phyloP scores from a whole-genome alignment of 768 basidiomycete species.

The Trametes cubensis region DNA sequence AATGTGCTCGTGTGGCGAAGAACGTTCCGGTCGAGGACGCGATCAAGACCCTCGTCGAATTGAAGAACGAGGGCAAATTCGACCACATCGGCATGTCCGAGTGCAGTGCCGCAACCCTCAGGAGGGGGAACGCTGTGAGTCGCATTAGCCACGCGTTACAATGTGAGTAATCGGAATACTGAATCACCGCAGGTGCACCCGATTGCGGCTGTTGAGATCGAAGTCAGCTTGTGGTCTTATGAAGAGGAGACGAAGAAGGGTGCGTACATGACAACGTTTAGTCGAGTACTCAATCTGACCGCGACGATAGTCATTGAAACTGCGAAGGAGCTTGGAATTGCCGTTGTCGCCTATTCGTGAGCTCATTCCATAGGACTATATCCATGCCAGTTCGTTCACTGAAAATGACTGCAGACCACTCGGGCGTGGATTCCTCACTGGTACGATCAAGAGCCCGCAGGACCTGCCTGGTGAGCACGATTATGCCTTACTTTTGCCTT shows the following conservation, averaged over 20 bases:
- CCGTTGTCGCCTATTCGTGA: constrained; percentile 64
- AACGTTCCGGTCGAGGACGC: constrained; percentile 49
- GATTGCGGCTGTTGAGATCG: constrained; percentile 65
- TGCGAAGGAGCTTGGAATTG: constrained; percentile 55
- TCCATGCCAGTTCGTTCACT: background rate
- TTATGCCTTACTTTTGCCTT: background rate
- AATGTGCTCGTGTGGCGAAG: constrained; percentile 51
- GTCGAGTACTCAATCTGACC: background rate
- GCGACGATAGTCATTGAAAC: constrained; percentile 48
- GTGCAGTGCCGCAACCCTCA: constrained; percentile 50
- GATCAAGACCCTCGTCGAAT: constrained; percentile 43
- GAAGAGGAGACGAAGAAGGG: constrained; percentile 53
- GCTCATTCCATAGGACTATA: constrained; percentile 14
- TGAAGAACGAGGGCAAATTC: constrained; percentile 59
- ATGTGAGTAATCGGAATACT: too few relatives aligned
- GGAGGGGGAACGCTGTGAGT: constrained; percentile 42
- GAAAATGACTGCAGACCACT: constrained; percentile 44
- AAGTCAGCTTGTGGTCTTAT: constrained; percentile 64
- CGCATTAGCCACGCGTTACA: too few relatives aligned
- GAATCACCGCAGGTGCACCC: constrained; percentile 46
- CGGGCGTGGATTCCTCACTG: constrained; percentile 56
- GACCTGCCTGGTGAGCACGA: constrained; percentile 36
- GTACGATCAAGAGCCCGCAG: constrained; percentile 44
- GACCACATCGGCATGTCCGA: constrained; percentile 64
- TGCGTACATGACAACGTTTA: constrained; percentile 14